Conservation (phyloP, 176 grass and related monocot species). For the Avena eriantha region DNA sequence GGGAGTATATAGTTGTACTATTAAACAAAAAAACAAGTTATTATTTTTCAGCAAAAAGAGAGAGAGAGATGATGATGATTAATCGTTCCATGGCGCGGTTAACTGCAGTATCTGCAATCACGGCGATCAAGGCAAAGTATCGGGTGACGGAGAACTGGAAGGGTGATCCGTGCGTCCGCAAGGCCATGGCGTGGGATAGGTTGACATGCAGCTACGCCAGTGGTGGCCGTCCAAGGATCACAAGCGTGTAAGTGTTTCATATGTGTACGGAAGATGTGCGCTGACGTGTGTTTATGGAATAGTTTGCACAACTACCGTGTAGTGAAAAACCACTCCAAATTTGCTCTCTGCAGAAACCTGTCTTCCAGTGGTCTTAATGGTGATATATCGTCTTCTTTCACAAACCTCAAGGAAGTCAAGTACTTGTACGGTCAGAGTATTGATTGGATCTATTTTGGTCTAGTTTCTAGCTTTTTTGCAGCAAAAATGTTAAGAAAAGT, state of each 20-base stretch:
- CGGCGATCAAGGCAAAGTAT: background rate
- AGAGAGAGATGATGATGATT: too few species aligned
- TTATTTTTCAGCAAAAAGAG: too few species aligned
- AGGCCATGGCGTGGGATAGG: background rate
- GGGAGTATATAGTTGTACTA: background rate
- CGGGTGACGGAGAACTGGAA: background rate
- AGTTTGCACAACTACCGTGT: background rate
- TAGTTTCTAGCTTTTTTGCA: background rate
- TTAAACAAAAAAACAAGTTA: too few species aligned
- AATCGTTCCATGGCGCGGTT: background rate
- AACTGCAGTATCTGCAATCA: background rate
- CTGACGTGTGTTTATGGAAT: background rate
- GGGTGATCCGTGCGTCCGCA: background rate
- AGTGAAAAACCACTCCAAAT: background rate
- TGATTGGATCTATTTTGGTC: background rate
- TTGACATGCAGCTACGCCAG: background rate
- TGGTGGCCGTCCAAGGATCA: background rate
- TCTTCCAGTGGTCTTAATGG: background rate
- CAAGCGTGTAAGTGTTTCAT: background rate
- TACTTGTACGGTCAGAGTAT: background rate
- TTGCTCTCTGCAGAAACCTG: background rate
- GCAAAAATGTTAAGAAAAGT: background rate
- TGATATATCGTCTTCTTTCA: background rate
- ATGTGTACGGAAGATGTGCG: background rate
- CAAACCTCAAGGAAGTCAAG: background rate